Conservation (phyloP, 179 eudicot genomes). For the Amaranthus tricolor region DNA sequence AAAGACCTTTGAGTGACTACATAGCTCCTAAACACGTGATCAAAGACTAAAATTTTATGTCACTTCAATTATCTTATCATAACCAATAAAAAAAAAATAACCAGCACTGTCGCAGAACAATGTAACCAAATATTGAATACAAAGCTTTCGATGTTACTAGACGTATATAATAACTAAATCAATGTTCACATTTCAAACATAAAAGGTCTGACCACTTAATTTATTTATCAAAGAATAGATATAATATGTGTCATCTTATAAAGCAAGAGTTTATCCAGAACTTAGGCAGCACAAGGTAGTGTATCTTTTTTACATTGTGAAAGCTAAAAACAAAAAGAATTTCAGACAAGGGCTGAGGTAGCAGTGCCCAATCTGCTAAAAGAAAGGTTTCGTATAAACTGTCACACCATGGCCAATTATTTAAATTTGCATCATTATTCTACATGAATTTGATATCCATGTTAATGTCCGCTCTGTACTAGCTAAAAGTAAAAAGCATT, state of each 20-base stretch:
- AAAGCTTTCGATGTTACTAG: neutral
- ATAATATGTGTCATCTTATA: neutral
- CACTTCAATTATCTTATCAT: neutral
- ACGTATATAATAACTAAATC: neutral
- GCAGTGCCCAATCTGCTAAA: neutral
- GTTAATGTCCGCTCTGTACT: neutral
- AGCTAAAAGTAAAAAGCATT: too few relatives aligned
- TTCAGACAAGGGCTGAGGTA: neutral
- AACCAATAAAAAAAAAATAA: neutral
- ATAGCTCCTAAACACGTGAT: neutral
- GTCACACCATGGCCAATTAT: neutral
- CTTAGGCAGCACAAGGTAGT: neutral
- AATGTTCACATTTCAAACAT: conserved; percentile 1
- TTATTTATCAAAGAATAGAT: neutral
- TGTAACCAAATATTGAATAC: neutral
- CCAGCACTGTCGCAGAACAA: neutral
- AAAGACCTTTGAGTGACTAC: too few relatives aligned
- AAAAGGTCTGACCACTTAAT: neutral
- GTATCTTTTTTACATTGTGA: neutral
- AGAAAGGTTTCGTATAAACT: neutral
- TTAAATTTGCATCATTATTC: neutral
- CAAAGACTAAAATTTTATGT: neutral
- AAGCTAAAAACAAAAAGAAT: neutral
- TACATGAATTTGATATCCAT: neutral
- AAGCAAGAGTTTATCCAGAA: neutral